Conservation (phyloP, 148 eudicot genomes). For the Camellia japonica region DNA sequence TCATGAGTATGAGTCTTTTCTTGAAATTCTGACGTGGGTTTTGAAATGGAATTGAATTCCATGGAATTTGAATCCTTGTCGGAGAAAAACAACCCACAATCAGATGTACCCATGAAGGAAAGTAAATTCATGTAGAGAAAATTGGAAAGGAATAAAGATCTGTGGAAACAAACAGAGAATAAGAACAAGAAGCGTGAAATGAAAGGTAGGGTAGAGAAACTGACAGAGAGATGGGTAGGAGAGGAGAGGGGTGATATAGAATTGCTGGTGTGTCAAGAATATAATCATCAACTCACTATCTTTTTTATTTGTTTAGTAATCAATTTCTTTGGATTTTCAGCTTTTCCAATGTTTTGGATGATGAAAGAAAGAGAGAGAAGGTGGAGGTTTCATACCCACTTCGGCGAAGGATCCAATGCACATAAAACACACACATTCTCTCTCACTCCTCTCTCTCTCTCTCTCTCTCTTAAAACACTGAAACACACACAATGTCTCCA, state of each 20-base stretch:
- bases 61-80: not conserved
- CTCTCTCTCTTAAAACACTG: not conserved
- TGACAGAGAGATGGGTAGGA: not conserved
- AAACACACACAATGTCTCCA: not conserved
- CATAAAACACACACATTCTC: slow-evolving; percentile 13
- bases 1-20: not conserved
- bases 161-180: not conserved
- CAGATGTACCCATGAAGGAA: slow-evolving; percentile 13
- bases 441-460: not conserved
- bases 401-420: slow-evolving; percentile 22
- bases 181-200: not conserved
- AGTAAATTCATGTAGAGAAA: not conserved
- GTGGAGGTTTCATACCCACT: slow-evolving; percentile 11
- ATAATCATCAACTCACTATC: slow-evolving; percentile 8
- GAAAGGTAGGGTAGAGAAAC: too few species aligned
- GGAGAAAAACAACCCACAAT: not conserved
- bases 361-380: slow-evolving; percentile 2
- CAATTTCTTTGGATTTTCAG: too few species aligned
- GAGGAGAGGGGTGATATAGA: slow-evolving; percentile 10
- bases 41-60: slow-evolving; percentile 5
- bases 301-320: not conserved
- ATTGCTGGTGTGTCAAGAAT: slow-evolving; percentile 1
- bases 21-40: not conserved
- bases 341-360: slow-evolving; percentile 4
- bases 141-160: not conserved